Evolutionary conservation across 768 basidiomycete genomes (phyloP).

Genomic region (Pleurotus sapidus): DNA sequence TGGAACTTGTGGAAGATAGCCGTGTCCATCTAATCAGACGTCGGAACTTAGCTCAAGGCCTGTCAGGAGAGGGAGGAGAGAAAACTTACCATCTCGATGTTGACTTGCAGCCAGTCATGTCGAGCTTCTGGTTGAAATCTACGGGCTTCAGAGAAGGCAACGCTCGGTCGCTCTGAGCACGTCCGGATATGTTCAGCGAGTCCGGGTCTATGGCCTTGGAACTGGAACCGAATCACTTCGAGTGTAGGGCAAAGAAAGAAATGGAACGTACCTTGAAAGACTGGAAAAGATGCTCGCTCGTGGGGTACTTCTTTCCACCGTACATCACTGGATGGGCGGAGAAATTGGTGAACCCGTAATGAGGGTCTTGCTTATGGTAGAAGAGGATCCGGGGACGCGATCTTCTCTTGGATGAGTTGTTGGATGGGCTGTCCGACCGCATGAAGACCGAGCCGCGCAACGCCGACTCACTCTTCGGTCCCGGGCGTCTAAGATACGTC

Average conservation of each 20-base stretch:
- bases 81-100: conserved; percentile 53
- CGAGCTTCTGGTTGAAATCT: conserved; percentile 60
- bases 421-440: conserved; percentile 11
- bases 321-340: conserved; percentile 63
- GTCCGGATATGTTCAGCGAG: conserved; percentile 70
- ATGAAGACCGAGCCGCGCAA: conserved; percentile 9
- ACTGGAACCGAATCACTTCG: conserved; percentile 33
- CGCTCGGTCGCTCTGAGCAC: conserved; percentile 58
- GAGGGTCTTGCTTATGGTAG: conserved; percentile 60
- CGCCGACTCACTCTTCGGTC: conserved; percentile 18
- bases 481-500: conserved; percentile 17
- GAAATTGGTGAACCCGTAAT: conserved; percentile 76
- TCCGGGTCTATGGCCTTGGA: conserved; percentile 54
- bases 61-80: not conserved
- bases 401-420: conserved; percentile 15
- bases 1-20: conserved; percentile 66
- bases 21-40: conserved; percentile 57
- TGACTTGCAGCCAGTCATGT: conserved; percentile 66
- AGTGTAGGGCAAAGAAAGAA: not conserved
- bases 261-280: conserved; percentile 54
- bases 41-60: not conserved
- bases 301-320: conserved; percentile 64
- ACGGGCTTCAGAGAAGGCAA: conserved; percentile 66
- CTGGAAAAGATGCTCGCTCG: conserved; percentile 77
- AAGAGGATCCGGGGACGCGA: conserved; percentile 46